Conservation (phyloP, 2,329 filamentous ascomycete species). For the Neonectria hederae region DNA sequence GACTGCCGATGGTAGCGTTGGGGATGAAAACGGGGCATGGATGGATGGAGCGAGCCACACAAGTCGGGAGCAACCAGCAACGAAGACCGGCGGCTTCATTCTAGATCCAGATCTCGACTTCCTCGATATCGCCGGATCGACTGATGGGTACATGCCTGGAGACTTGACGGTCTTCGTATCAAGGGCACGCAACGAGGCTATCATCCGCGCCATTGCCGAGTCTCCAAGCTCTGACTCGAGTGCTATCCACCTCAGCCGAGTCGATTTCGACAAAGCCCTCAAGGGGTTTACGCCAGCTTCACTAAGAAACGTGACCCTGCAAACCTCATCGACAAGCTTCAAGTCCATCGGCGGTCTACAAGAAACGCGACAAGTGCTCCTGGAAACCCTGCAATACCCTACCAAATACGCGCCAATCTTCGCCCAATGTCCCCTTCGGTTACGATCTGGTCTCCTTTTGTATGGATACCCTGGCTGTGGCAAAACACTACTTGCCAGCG, state of each 20-base stretch:
- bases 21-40: constrained; percentile 72
- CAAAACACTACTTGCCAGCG: constrained; percentile 93
- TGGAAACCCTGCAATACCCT: constrained; percentile 96
- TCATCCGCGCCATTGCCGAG: constrained; percentile 81
- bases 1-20: constrained; percentile 63
- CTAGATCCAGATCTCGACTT: constrained; percentile 85
- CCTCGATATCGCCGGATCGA: constrained; percentile 90
- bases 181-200: constrained; percentile 87
- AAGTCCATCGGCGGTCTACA: constrained; percentile 89
- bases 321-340: constrained; percentile 92
- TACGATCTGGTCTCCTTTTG: constrained; percentile 89
- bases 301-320: constrained; percentile 90
- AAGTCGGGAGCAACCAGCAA: constrained; percentile 52
- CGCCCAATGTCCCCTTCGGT: constrained; percentile 90
- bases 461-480: constrained; percentile 97
- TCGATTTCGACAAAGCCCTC: constrained; percentile 85
- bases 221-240: constrained; percentile 56
- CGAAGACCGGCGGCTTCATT: constrained; percentile 69
- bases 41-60: constrained; percentile 75
- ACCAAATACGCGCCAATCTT: constrained; percentile 99
- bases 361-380: constrained; percentile 86
- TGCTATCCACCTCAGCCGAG: constrained; percentile 71
- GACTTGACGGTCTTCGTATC: constrained; percentile 88
- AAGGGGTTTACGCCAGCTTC: constrained; percentile 96
- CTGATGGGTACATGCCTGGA: constrained; percentile 97